Percentiles rank a stretch among this genome's conserved stretches.
These are phyloP conservation scores for Dalbergia cochinchinensis DNA, from an alignment of 306 rosid species.

Conservation along the genomic window DNA sequence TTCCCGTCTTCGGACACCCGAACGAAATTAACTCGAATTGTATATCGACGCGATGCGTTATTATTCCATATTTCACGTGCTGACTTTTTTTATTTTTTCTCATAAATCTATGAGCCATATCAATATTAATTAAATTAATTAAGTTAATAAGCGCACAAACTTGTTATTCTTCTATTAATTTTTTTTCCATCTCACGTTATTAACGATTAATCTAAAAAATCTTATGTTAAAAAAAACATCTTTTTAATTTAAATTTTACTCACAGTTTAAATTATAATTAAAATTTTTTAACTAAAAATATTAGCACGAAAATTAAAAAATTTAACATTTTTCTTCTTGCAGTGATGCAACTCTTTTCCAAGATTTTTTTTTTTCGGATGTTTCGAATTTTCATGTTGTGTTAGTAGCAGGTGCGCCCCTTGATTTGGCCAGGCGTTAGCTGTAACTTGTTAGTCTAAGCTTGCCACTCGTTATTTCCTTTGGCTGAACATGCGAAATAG, in stretches of 20 bases:
- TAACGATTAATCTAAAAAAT: too few relatives aligned
- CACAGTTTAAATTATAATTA: too few relatives aligned
- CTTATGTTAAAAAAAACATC: too few relatives aligned
- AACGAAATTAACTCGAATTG: slow-evolving; percentile 49
- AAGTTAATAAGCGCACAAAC: not conserved
- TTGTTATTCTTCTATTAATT: not conserved
- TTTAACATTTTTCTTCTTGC: not conserved
- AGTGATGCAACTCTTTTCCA: not conserved
- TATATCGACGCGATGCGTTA: not conserved
- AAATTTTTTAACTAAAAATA: too few relatives aligned
- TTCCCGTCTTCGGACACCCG: slow-evolving; percentile 57
- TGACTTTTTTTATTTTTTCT: not conserved
- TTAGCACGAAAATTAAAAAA: too few relatives aligned
- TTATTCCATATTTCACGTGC: slow-evolving; percentile 21
- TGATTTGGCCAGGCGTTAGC: not conserved
- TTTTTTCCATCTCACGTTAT: not conserved
- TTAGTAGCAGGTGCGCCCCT: not conserved
- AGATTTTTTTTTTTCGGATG: not conserved
- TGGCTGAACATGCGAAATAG: not conserved
- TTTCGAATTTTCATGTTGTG: not conserved
- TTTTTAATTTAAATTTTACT: too few relatives aligned
- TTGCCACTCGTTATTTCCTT: not conserved
- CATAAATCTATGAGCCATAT: not conserved
- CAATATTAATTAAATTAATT: not conserved
- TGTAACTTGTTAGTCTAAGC: not conserved